Conservation (phyloP, 495 filamentous ascomycete species). For the Chaetomium fimeti region DNA sequence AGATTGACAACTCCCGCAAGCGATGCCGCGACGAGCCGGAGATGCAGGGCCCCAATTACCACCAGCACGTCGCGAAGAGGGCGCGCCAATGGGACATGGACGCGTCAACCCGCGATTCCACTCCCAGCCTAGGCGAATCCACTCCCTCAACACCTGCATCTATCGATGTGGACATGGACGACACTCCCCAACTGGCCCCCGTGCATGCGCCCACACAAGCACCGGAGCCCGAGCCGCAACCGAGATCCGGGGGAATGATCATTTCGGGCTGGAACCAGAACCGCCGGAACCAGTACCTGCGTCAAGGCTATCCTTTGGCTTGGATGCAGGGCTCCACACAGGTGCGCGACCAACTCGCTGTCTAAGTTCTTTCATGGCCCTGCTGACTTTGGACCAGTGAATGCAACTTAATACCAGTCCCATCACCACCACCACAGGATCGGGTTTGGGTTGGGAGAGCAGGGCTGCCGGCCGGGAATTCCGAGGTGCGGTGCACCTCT, state of each 20-base stretch:
- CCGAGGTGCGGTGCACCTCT: background rate
- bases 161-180: conserved; percentile 10
- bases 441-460: background rate
- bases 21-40: conserved; percentile 1
- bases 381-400: background rate
- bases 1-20: conserved; percentile 12
- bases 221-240: background rate
- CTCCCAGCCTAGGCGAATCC: conserved; percentile 10
- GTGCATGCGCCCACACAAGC: background rate
- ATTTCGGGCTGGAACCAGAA: conserved; percentile 8
- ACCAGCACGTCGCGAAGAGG: conserved; percentile 7
- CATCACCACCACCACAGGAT: background rate
- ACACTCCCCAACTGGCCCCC: background rate
- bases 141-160: conserved; percentile 3
- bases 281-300: conserved; percentile 2
- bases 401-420: background rate
- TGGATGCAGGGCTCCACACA: conserved; percentile 9
- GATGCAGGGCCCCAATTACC: background rate
- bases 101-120: background rate
- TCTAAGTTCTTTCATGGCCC: background rate
- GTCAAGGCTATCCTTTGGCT: conserved; percentile 9
- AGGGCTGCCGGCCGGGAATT: background rate
- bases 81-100: conserved; percentile 6
- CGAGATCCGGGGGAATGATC: background rate
- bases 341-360: background rate